Conservation (phyloP, 2,329 filamentous ascomycete species). For the Paecilomyces dactylethromorphus region DNA sequence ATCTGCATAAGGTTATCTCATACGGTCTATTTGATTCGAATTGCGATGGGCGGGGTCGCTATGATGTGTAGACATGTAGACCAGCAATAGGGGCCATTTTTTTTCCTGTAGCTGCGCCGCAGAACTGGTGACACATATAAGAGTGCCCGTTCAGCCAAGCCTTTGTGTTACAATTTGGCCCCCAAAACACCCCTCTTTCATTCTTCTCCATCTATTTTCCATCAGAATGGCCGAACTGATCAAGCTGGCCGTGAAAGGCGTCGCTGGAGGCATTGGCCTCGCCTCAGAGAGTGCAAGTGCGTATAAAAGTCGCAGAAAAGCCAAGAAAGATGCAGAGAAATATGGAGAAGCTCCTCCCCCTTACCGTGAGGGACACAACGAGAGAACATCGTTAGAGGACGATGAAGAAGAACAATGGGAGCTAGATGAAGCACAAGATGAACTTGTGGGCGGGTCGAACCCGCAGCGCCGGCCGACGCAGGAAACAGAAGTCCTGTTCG, state of each 20-base stretch:
- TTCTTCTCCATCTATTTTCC: background rate
- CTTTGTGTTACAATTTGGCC: too few species aligned
- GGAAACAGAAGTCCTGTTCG: background rate
- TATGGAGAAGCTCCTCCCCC: background rate
- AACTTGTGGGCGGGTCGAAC: background rate
- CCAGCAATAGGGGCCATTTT: too few species aligned
- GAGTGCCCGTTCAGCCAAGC: too few species aligned
- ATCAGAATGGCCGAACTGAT: background rate
- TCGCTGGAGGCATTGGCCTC: background rate
- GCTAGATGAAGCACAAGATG: background rate
- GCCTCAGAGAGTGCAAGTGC: background rate
- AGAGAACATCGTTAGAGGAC: background rate
- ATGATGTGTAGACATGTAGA: too few species aligned
- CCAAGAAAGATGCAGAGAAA: background rate
- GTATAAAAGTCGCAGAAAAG: background rate
- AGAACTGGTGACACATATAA: too few species aligned
- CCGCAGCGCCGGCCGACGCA: background rate
- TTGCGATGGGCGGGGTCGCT: too few species aligned
- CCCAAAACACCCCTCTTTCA: too few species aligned
- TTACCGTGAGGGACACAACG: background rate
- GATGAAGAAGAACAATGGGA: background rate
- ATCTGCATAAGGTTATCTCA: too few species aligned
- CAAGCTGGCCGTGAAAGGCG: background rate
- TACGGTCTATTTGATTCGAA: too few species aligned
- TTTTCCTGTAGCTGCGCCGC: too few species aligned